Evolutionary conservation across 306 rosid genomes (phyloP).

Genomic region (Prunus armeniaca): DNA sequence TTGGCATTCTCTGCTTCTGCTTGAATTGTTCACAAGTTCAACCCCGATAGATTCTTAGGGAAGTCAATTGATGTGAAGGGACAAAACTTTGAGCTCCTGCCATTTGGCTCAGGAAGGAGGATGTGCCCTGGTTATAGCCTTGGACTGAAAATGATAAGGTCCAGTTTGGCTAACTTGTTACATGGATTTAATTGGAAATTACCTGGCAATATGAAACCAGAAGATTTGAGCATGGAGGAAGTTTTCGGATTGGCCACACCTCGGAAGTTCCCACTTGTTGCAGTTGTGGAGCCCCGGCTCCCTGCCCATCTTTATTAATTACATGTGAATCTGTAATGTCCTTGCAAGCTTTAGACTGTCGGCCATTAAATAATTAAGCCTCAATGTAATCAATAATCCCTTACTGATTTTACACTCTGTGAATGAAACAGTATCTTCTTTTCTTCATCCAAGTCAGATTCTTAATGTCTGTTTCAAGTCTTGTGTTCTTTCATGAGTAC

Average conservation of each 20-base stretch:
- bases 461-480: too few species aligned
- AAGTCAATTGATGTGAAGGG: slow-evolving; percentile 30
- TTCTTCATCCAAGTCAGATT: too few species aligned
- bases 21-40: too few species aligned
- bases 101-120: slow-evolving; percentile 42
- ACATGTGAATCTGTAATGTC: too few species aligned
- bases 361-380: too few species aligned
- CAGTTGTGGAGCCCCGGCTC: slow-evolving; percentile 26
- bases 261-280: slow-evolving; percentile 30
- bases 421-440: too few species aligned
- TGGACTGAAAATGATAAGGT: slow-evolving; percentile 20
- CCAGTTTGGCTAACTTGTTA: slow-evolving; percentile 23
- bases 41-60: slow-evolving; percentile 32
- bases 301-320: slow-evolving; percentile 28
- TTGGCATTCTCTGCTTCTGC: too few species aligned
- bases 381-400: too few species aligned
- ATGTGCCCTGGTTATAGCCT: slow-evolving; percentile 31
- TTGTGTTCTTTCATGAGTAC: too few species aligned
- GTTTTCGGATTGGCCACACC: slow-evolving; percentile 19
- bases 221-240: slow-evolving; percentile 34
- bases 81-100: slow-evolving; percentile 31
- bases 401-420: too few species aligned
- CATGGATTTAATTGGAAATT: slow-evolving; percentile 37
- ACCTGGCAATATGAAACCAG: neutral
- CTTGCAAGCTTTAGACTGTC: neutral